phyloP scores from a whole-genome alignment of 2,329 filamentous ascomycete species.

The Monilinia vaccinii-corymbosi region DNA sequence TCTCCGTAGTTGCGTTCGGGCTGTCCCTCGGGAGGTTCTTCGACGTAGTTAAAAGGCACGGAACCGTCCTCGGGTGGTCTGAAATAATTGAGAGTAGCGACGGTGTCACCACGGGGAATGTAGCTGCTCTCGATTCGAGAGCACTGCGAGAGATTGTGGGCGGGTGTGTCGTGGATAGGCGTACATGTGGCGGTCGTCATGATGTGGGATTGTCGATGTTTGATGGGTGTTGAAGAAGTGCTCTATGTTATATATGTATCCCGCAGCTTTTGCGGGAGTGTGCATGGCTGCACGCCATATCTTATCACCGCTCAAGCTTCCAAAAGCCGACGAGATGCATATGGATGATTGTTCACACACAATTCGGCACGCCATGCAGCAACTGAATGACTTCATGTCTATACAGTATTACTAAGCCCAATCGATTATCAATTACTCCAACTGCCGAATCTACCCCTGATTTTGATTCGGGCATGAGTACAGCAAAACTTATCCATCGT shows the following conservation, averaged over 20 bases:
- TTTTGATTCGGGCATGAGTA: too few relatives aligned
- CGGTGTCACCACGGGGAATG: slow-evolving; percentile 42
- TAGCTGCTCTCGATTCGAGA: slow-evolving; percentile 21
- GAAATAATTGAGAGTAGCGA: slow-evolving; percentile 45
- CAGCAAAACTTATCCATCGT: too few relatives aligned
- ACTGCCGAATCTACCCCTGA: background rate
- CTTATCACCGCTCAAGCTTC: background rate
- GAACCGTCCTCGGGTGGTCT: slow-evolving; percentile 43
- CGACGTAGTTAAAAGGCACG: slow-evolving; percentile 48
- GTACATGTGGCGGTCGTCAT: slow-evolving; percentile 35
- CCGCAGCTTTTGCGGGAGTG: background rate
- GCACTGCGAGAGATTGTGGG: slow-evolving; percentile 32
- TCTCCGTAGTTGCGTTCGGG: slow-evolving; percentile 27
- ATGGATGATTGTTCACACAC: background rate
- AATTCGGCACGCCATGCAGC: background rate
- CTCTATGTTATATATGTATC: too few relatives aligned
- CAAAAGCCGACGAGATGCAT: slow-evolving; percentile 1
- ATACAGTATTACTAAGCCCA: background rate
- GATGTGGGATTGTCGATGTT: slow-evolving; percentile 20
- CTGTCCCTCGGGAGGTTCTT: slow-evolving; percentile 22
- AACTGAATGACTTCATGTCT: background rate
- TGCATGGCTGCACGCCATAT: background rate
- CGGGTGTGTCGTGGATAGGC: slow-evolving; percentile 32
- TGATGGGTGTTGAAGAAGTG: background rate
- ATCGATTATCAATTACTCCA: too few relatives aligned